These are phyloP conservation scores for Hysterangium stoloniferum DNA, from an alignment of 768 basidiomycete species.

Conservation along the genomic window DNA sequence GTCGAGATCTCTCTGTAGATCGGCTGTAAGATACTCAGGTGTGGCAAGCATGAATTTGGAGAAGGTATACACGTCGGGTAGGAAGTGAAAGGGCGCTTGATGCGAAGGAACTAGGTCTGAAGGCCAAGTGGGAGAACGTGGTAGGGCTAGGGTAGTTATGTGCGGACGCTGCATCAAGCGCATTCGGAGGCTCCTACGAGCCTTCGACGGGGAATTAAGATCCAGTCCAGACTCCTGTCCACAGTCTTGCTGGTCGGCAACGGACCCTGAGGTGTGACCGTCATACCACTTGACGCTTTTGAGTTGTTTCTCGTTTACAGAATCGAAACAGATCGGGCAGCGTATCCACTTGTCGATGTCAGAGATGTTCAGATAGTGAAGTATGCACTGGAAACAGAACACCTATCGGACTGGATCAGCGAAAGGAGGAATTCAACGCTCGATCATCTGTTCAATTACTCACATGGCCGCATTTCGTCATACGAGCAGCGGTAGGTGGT, in stretches of 20 bases:
- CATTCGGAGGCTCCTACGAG: constrained; percentile 50
- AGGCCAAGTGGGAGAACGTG: constrained; percentile 88
- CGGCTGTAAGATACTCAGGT: constrained; percentile 69
- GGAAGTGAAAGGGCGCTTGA: constrained; percentile 92
- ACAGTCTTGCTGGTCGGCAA: background rate
- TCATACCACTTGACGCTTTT: constrained; percentile 92
- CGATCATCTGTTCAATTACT: constrained; percentile 28
- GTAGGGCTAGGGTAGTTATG: constrained; percentile 90
- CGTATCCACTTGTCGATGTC: constrained; percentile 78
- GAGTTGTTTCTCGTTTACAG: constrained; percentile 81
- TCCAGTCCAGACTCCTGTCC: constrained; percentile 25
- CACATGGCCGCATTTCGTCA: constrained; percentile 98
- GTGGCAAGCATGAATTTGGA: constrained; percentile 97
- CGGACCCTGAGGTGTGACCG: constrained; percentile 32
- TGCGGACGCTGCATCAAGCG: constrained; percentile 88
- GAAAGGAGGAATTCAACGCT: constrained; percentile 4
- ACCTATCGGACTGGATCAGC: constrained; percentile 42
- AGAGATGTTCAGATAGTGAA: constrained; percentile 81
- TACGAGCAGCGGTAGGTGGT: constrained; percentile 79
- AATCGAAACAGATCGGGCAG: constrained; percentile 96
- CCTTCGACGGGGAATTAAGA: constrained; percentile 35
- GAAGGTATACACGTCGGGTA: constrained; percentile 82
- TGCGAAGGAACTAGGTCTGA: constrained; percentile 87
- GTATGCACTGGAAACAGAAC: constrained; percentile 90
- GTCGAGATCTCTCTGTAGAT: constrained; percentile 65